A percentile compares a stretch with the other conserved stretches of the same genome.
Evolutionary conservation across 2,329 filamentous ascomycete species (phyloP).

Genomic region (Didymellaceae sp.): DNA sequence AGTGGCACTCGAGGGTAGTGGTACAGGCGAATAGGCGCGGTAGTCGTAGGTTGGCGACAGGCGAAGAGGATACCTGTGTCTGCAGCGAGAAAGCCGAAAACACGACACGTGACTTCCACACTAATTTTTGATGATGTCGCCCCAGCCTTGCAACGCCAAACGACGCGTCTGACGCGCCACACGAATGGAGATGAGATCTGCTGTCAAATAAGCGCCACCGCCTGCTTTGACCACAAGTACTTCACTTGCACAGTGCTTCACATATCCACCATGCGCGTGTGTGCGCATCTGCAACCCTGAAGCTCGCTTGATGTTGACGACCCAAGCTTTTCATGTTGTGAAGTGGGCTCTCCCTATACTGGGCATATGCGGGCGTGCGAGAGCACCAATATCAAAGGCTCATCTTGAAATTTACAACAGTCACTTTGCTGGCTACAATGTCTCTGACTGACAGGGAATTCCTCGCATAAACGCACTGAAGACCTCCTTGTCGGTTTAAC

Average conservation of each 20-base stretch:
- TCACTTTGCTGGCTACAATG: too few species aligned
- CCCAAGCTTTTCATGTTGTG: too few species aligned
- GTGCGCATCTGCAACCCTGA: not conserved
- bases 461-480: too few species aligned
- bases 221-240: not conserved
- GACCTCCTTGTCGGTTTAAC: too few species aligned
- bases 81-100: constrained; percentile 16
- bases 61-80: constrained; percentile 14
- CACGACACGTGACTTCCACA: constrained; percentile 11
- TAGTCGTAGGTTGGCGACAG: constrained; percentile 21
- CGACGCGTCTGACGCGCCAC: constrained; percentile 15
- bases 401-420: too few species aligned
- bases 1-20: constrained; percentile 24
- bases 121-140: constrained; percentile 18
- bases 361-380: too few species aligned
- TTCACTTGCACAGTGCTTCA: not conserved
- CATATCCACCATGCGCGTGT: constrained; percentile 1
- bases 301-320: constrained; percentile 2
- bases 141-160: constrained; percentile 12
- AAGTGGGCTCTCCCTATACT: too few species aligned
- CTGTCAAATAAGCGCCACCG: not conserved
- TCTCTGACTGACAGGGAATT: too few species aligned
- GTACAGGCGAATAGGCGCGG: constrained; percentile 29
- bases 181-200: not conserved
- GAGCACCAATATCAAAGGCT: too few species aligned